phyloP scores from a whole-genome alignment of 176 grass and related monocot species.

The Musa troglodytarum region DNA sequence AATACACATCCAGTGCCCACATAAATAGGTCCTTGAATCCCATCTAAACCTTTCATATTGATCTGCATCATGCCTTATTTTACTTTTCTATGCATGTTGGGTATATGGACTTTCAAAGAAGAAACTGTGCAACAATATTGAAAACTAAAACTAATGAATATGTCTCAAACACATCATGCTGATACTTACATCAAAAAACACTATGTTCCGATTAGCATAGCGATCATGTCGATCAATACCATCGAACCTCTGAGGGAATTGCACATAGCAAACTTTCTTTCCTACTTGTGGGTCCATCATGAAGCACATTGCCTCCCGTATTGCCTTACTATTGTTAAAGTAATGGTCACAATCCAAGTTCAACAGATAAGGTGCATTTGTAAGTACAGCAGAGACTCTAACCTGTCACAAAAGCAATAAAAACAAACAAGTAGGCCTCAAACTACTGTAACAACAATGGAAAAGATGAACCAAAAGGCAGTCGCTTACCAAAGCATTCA shows the following conservation, averaged over 20 bases:
- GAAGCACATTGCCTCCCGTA: slow-evolving; percentile 90
- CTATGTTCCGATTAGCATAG: slow-evolving; percentile 80
- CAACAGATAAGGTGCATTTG: slow-evolving; percentile 78
- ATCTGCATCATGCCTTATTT: slow-evolving; percentile 47
- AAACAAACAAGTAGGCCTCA: slow-evolving; percentile 2
- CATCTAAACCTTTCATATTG: slow-evolving; percentile 96
- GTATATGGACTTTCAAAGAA: not conserved
- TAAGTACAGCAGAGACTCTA: slow-evolving; percentile 69
- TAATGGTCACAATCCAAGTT: slow-evolving; percentile 98
- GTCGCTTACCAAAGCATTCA: slow-evolving; percentile 77
- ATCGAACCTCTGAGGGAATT: slow-evolving; percentile 93
- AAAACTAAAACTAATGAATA: not conserved
- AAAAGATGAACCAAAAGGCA: not conserved
- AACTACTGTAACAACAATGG: not conserved
- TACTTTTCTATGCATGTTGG: not conserved
- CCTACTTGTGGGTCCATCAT: slow-evolving; percentile 94
- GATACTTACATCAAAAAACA: slow-evolving; percentile 90
- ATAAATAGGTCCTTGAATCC: slow-evolving; percentile 96
- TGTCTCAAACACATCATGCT: not conserved
- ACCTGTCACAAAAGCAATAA: slow-evolving; percentile 41
- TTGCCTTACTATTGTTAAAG: slow-evolving; percentile 83
- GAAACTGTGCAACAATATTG: not conserved
- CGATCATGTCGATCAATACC: slow-evolving; percentile 84
- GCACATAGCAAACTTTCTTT: slow-evolving; percentile 86
- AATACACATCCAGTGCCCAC: slow-evolving; percentile 91